Percentiles rank a stretch among this genome's conserved stretches.
Conservation (phyloP, 2,329 filamentous ascomycete genomes). For the Boeremia exigua region DNA sequence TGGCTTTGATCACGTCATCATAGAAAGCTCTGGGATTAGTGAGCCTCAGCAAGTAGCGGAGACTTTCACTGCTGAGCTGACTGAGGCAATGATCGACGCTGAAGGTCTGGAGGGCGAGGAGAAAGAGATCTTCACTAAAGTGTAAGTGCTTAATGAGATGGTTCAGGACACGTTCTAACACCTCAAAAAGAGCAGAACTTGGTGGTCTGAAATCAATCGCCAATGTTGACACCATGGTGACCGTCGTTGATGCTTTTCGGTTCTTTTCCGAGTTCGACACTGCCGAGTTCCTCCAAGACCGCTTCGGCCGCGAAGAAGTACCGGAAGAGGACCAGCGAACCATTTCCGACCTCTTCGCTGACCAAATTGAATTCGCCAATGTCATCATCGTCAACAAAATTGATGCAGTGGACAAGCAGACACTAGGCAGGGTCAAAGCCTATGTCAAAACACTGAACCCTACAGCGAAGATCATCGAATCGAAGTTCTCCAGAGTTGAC, state of each 20-base stretch:
- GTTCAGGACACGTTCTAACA: neutral
- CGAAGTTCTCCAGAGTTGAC: constrained; percentile 65
- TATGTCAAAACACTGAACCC: constrained; percentile 70
- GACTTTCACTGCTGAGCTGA: constrained; percentile 66
- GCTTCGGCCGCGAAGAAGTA: constrained; percentile 62
- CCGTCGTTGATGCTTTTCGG: constrained; percentile 75
- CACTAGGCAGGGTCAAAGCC: constrained; percentile 56
- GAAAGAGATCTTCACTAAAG: constrained; percentile 53
- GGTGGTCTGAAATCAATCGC: constrained; percentile 72
- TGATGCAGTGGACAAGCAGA: constrained; percentile 62
- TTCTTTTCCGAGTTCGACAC: constrained; percentile 76
- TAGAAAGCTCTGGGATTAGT: constrained; percentile 75
- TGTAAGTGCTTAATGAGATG: constrained; percentile 45
- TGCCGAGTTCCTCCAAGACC: constrained; percentile 68
- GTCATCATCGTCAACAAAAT: constrained; percentile 75
- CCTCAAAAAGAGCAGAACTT: constrained; percentile 31
- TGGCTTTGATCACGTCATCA: constrained; percentile 73
- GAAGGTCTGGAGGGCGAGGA: constrained; percentile 52
- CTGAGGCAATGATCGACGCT: constrained; percentile 54
- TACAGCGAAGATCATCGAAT: constrained; percentile 67
- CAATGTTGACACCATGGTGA: constrained; percentile 73
- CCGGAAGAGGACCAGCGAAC: constrained; percentile 72
- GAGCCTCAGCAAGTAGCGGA: constrained; percentile 77
- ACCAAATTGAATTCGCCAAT: constrained; percentile 79
- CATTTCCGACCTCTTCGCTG: constrained; percentile 76